Evolutionary conservation across 2,329 filamentous ascomycete genomes (phyloP).

Genomic region (Botrytis cinerea): DNA sequence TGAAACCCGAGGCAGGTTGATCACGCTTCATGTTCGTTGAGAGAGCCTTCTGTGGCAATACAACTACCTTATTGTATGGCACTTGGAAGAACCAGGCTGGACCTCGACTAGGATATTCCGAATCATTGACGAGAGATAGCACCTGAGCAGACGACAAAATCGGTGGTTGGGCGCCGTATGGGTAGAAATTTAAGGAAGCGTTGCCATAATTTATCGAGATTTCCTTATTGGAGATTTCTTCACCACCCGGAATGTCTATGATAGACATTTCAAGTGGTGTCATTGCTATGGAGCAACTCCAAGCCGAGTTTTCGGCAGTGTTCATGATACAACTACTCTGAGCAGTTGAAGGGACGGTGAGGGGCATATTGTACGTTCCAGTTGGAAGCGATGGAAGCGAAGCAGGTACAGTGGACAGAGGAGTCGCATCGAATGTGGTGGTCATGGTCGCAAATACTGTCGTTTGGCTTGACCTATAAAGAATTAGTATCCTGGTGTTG

Average conservation of each 20-base stretch:
- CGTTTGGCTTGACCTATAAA: neutral
- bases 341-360: constrained; percentile 51
- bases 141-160: constrained; percentile 48
- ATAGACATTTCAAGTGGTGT: constrained; percentile 33
- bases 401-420: constrained; percentile 52
- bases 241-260: constrained; percentile 24
- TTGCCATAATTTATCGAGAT: constrained; percentile 44
- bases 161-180: constrained; percentile 65
- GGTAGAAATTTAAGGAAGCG: constrained; percentile 46
- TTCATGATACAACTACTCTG: constrained; percentile 60
- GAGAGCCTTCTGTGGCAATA: constrained; percentile 44
- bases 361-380: constrained; percentile 58
- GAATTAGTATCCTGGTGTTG: neutral
- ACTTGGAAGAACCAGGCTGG: constrained; percentile 65
- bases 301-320: constrained; percentile 56
- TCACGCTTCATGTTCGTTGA: constrained; percentile 28
- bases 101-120: constrained; percentile 55
- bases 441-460: constrained; percentile 38
- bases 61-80: constrained; percentile 64
- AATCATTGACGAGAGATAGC: constrained; percentile 58
- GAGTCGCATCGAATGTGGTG: constrained; percentile 52
- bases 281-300: constrained; percentile 58
- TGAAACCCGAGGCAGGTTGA: constrained; percentile 25
- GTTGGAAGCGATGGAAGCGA: constrained; percentile 55
- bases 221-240: constrained; percentile 39